Evolutionary conservation across 2,329 filamentous ascomycete species (phyloP), one percentile per base, ranked within the genome.

Genomic region (Colletotrichum lentis): DNA sequence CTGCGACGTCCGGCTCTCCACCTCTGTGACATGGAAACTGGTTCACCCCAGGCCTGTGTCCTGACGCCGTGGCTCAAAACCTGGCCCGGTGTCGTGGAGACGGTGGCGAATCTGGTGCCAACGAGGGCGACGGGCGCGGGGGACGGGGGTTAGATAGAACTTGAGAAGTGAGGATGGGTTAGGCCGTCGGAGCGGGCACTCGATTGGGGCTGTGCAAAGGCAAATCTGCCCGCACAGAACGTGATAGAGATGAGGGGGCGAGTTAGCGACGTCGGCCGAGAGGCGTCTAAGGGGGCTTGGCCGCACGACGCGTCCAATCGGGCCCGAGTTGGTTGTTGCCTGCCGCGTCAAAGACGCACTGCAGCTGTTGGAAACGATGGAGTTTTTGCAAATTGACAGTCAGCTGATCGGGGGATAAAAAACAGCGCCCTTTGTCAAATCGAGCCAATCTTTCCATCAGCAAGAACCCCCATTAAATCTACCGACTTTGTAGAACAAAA

Each of bases 121-220:
- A 31, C 8, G 22, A 41, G 4, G 35, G 11, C 22, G n/a, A 44
- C 22, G 22, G 37, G 41, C 55, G 55, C 18, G 55, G 55, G 39
- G 55, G 22, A 47, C 22, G 41, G 27, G 55, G 31, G 31, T 35
- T 46, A n/a, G 27, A n/a, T 44, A 41, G 24, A 43, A 31, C 14
- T 22, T 16, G 55, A 20, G 55, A 31, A 35, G n/a, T 58, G n/a
- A 43, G 24, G 43, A 35, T 35, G 31, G 31, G 27, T 20, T 53
- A 27, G 27, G 10, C 49, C 27, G 41, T 63, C 39, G 54, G 47
- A 54, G 55, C 64, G 61, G 60, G 41, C 61, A 58, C 61, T 49
- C 41, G 22, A 54, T 67, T 57, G 64, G 57, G 64, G 64, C 64
- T 64, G 64, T 67, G 64, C 64, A 67, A 64, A 67, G 39, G 39